Evolutionary conservation across 1,139 yeast species (phyloP).

Genomic region (Scheffersomyces parashehatae): DNA sequence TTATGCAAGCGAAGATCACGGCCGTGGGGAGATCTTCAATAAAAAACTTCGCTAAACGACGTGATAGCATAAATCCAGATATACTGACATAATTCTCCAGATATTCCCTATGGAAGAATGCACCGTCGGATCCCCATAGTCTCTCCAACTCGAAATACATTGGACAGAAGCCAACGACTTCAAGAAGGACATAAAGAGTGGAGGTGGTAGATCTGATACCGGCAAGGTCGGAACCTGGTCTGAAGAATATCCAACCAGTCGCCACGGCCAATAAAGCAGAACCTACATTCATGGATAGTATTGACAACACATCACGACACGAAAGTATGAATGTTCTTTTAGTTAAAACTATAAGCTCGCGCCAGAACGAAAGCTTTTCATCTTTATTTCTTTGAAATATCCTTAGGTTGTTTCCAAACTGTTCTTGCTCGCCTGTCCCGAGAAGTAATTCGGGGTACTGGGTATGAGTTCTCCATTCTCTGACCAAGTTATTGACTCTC

Average conservation of each 20-base stretch:
- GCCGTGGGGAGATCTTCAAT: constrained; percentile 73
- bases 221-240: constrained; percentile 59
- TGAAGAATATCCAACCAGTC: constrained; percentile 76
- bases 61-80: constrained; percentile 64
- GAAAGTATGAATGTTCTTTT: constrained; percentile 57
- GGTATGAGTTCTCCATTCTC: constrained; percentile 46
- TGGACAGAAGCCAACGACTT: constrained; percentile 69
- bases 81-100: constrained; percentile 70
- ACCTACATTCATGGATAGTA: constrained; percentile 55
- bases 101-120: constrained; percentile 71
- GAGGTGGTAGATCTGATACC: constrained; percentile 72
- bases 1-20: constrained; percentile 55
- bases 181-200: constrained; percentile 61
- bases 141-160: constrained; percentile 74
- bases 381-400: constrained; percentile 27
- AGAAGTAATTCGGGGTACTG: constrained; percentile 10
- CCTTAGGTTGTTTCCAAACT: constrained; percentile 23
- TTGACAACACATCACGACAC: constrained; percentile 59
- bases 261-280: constrained; percentile 57
- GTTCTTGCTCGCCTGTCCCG: constrained; percentile 5
- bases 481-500: constrained; percentile 48
- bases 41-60: constrained; percentile 65
- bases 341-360: constrained; percentile 56
- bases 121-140: constrained; percentile 66
- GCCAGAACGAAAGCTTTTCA: constrained; percentile 28